phyloP scores from a whole-genome alignment of 345 rosid species.

The Populus davidiana region DNA sequence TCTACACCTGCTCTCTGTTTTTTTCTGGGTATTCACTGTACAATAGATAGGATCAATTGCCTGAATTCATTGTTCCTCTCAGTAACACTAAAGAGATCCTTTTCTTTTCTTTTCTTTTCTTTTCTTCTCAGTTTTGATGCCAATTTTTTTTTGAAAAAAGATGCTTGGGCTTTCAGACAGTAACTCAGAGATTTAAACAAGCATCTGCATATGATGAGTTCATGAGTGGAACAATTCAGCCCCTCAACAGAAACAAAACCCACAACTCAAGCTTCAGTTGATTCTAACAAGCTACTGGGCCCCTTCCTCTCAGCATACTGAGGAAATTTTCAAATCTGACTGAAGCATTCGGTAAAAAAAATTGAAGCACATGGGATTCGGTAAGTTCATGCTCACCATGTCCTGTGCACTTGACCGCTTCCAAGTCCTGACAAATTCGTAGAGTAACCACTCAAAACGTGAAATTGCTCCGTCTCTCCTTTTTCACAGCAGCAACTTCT shows the following conservation, averaged over 20 bases:
- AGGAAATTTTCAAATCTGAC: not conserved
- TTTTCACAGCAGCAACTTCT: not conserved
- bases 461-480: not conserved
- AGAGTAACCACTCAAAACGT: not conserved
- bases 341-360: not conserved
- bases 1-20: constrained; percentile 5
- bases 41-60: not conserved
- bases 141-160: no score
- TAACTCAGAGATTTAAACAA: not conserved
- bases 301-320: not conserved
- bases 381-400: not conserved
- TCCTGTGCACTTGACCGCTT: not conserved
- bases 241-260: not conserved
- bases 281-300: not conserved
- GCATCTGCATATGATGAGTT: not conserved
- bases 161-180: not conserved
- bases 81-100: not conserved
- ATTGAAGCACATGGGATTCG: constrained; percentile 15
- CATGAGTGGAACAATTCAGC: constrained; percentile 2
- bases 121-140: not conserved
- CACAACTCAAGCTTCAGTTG: not conserved
- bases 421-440: not conserved
- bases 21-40: no score
- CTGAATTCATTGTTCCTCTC: not conserved
- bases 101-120: no score